Percentiles rank a stretch among this genome's conserved stretches.
These are phyloP conservation scores for Fusarium zealandicum DNA, from an alignment of 2,329 filamentous ascomycete genomes.

Conservation along the genomic window DNA sequence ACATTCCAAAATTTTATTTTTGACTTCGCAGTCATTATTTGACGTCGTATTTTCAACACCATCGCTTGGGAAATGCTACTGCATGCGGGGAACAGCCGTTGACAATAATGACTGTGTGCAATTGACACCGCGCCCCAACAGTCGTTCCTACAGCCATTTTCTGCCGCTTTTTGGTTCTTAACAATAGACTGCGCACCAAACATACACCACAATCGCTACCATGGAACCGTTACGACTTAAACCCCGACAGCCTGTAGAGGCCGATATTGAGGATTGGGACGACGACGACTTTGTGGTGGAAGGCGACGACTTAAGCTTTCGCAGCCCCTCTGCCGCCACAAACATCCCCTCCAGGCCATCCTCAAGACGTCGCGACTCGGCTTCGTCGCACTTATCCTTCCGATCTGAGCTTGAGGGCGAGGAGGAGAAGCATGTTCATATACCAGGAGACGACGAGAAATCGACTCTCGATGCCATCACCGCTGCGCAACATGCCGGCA, in stretches of 20 bases:
- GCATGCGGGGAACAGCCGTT: slow-evolving; percentile 36
- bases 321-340: slow-evolving; percentile 56
- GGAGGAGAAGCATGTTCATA: slow-evolving; percentile 86
- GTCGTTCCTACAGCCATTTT: slow-evolving; percentile 25
- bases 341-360: slow-evolving; percentile 49
- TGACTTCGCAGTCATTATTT: slow-evolving; percentile 1
- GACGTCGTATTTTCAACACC: slow-evolving; percentile 13
- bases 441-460: slow-evolving; percentile 84
- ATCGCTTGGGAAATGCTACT: slow-evolving; percentile 35
- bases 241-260: slow-evolving; percentile 61
- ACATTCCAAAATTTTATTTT: slow-evolving; percentile 16
- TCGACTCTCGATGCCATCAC: slow-evolving; percentile 86
- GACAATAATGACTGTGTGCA: slow-evolving; percentile 42
- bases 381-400: slow-evolving; percentile 82
- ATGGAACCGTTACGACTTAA: slow-evolving; percentile 66
- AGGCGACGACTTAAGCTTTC: slow-evolving; percentile 68
- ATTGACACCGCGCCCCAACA: slow-evolving; percentile 38
- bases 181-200: slow-evolving; percentile 18
- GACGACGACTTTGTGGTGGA: slow-evolving; percentile 78
- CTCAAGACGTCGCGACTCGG: slow-evolving; percentile 72
- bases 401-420: slow-evolving; percentile 85
- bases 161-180: slow-evolving; percentile 19
- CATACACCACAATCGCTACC: slow-evolving; percentile 27
- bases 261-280: slow-evolving; percentile 78
- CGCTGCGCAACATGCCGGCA: slow-evolving; percentile 86